Base-by-base conservation (phyloP, 805 yeast genomes). In the Ogataea pignaliae region DNA sequence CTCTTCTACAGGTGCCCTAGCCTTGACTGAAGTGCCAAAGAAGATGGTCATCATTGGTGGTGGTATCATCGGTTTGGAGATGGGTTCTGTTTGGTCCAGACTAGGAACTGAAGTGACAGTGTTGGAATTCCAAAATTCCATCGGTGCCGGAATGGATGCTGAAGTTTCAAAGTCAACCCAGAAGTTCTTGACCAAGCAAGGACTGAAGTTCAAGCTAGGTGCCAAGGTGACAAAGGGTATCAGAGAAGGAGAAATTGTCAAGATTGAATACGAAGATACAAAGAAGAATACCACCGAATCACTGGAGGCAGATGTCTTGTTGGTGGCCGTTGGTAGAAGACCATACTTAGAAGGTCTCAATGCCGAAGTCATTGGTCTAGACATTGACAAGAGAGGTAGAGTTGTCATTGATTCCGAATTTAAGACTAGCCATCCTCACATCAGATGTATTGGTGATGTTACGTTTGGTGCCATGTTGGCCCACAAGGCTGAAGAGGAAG, bases 401-500 rank as follows among this genome's bases (percentile, higher is more conserved):
- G 76, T 93, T 61, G 95, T 93, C 44, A 91, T 95, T 61, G 97
- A 93, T 69, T 82, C 85, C 48, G 88, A 91, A 75, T 93, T 79
- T 79, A 85, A 88, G 73, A 85, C 98, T 54, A 90, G 88, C 70
- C 79, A 76, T 70, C 85, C 90, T 44, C 96, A 93, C 72, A 90
- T 93, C 66, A 87, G 96, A 71, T 95, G 89, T 61, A 88, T 93
- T 69, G 99, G 99, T 69, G 99, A 93, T 65, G 97, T 84, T 44
- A 93, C 99, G 35, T 93, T 88, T 60, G 99, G 99, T 59, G 91
- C 96, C 59, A 93, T 93, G 99, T 80, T 93, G 72, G 99, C 99
- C 53, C 99, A 93, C 79, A 93, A 93, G 78, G 99, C 99, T 51
- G 99, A 93, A 77, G 99, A 93, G 69, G 99, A 93, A 77, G 99